Evolutionary conservation across 768 basidiomycete species (phyloP).

Genomic region (Boletus reticulatus): DNA sequence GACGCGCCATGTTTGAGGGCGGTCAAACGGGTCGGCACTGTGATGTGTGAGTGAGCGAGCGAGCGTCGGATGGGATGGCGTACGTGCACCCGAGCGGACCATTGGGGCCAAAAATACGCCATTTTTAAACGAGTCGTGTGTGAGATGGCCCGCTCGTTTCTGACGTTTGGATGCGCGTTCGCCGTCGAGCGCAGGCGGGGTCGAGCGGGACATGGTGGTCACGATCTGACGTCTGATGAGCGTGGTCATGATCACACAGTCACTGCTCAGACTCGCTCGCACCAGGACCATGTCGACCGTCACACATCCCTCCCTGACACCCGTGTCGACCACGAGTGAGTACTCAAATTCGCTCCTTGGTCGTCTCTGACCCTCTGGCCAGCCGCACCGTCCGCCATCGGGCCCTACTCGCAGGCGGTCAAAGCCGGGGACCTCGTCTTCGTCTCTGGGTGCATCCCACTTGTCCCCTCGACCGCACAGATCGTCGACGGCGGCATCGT

Average conservation of each 20-base stretch:
- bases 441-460: constrained; percentile 84
- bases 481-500: constrained; percentile 22
- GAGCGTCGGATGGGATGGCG: constrained; percentile 29
- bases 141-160: constrained; percentile 53
- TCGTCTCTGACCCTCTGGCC: not conserved
- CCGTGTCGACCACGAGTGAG: constrained; percentile 34
- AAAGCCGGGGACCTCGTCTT: constrained; percentile 84
- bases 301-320: constrained; percentile 36
- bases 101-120: constrained; percentile 97
- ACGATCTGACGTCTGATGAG: too few species aligned
- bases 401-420: constrained; percentile 88
- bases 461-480: constrained; percentile 69
- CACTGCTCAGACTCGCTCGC: not conserved
- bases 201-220: not conserved
- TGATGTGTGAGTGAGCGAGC: not conserved
- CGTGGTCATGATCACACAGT: too few species aligned
- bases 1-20: constrained; percentile 92
- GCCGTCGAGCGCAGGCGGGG: not conserved
- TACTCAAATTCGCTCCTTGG: too few species aligned
- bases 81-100: constrained; percentile 91
- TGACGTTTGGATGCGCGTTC: constrained; percentile 47
- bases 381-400: constrained; percentile 80
- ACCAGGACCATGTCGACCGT: constrained; percentile 25
- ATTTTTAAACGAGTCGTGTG: constrained; percentile 75
- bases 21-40: constrained; percentile 84